These are phyloP conservation scores for Lichtheimia ornata DNA, from an alignment of 371 early-diverging fungal genomes.

Conservation along the genomic window DNA sequence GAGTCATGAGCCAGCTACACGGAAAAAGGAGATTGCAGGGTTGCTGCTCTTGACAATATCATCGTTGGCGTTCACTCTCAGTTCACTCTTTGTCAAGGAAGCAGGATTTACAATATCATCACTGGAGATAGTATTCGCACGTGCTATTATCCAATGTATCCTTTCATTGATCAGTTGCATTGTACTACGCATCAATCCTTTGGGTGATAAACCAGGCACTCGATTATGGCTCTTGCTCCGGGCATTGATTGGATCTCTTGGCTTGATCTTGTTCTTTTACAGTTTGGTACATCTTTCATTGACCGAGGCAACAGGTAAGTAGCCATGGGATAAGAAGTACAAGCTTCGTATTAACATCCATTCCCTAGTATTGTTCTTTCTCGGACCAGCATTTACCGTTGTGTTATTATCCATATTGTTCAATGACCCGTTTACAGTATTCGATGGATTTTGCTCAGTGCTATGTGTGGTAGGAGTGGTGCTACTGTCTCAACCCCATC, in stretches of 20 bases:
- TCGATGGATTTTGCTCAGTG: conserved; percentile 58
- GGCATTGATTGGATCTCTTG: conserved; percentile 66
- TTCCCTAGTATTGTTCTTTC: conserved; percentile 67
- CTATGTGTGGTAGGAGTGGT: conserved; percentile 68
- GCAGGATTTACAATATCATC: conserved; percentile 58
- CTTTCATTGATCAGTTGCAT: conserved; percentile 58
- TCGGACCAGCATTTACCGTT: conserved; percentile 77
- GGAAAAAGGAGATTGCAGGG: conserved; percentile 21
- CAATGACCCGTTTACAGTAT: conserved; percentile 63
- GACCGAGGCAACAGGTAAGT: conserved; percentile 72
- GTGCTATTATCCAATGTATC: conserved; percentile 64
- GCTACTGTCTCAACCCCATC: conserved; percentile 67
- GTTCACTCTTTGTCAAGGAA: conserved; percentile 72
- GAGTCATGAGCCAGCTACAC: conserved; percentile 16
- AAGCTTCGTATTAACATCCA: background rate
- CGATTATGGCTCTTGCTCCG: conserved; percentile 64
- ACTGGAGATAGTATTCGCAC: conserved; percentile 71
- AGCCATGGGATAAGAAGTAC: background rate
- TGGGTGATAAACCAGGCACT: conserved; percentile 50
- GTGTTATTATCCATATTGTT: conserved; percentile 65
- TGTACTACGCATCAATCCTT: conserved; percentile 50
- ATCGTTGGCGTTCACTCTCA: conserved; percentile 71
- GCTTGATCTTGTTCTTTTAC: conserved; percentile 74
- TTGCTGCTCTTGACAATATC: conserved; percentile 63
- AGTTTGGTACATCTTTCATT: conserved; percentile 68